Evolutionary conservation across 306 rosid genomes (phyloP).

Genomic region (Cyclanthera cordifolia): DNA sequence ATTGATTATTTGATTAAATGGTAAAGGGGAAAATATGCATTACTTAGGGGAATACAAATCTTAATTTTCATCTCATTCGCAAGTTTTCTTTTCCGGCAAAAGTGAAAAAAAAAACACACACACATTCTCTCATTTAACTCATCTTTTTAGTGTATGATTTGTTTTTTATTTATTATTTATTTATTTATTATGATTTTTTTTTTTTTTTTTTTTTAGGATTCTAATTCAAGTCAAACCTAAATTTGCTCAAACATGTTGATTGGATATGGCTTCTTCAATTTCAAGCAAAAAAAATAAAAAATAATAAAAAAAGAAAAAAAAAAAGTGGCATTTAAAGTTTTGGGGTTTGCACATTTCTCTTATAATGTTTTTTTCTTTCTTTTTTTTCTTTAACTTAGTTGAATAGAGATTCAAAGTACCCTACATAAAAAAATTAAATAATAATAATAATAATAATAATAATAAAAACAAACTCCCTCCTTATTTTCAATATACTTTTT

Average conservation of each 20-base stretch:
- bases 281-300: no score
- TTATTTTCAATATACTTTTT: background rate
- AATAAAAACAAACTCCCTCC: no score
- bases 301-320: no score
- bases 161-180: no score
- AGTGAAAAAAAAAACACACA: no score
- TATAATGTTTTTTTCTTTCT: background rate
- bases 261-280: background rate
- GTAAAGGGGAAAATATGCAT: no score
- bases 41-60: no score
- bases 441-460: no score
- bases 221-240: background rate
- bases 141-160: background rate
- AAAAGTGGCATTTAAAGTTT: background rate
- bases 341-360: background rate
- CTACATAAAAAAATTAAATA: background rate
- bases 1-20: no score
- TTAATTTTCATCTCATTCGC: no score
- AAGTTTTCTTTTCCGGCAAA: no score
- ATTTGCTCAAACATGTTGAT: background rate
- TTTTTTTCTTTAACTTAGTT: background rate
- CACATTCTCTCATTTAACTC: background rate
- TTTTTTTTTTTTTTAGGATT: background rate
- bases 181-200: no score
- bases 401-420: background rate